Conservation (phyloP, 768 basidiomycete species). For the Calocera cornea region DNA sequence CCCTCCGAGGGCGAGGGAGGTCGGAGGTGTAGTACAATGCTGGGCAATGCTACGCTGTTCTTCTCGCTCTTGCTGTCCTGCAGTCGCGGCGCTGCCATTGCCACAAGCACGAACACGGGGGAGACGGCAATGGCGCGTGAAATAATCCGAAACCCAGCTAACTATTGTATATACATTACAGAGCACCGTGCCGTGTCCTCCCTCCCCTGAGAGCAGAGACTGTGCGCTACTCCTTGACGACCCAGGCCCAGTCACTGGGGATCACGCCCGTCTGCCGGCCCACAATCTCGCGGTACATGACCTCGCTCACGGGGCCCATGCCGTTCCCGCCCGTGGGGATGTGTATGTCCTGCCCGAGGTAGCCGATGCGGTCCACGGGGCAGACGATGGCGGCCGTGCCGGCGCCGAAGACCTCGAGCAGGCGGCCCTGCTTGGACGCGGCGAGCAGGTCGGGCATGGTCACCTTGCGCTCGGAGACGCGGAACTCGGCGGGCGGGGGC, state of each 20-base stretch:
- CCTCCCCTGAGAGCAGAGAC: too few relatives aligned
- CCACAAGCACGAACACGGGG: too few relatives aligned
- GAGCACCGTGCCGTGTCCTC: too few relatives aligned
- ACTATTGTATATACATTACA: too few relatives aligned
- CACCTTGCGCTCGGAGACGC: constrained; percentile 53
- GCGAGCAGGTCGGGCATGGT: constrained; percentile 62
- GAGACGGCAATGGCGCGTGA: too few relatives aligned
- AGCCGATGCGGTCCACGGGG: constrained; percentile 43
- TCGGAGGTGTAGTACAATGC: background rate
- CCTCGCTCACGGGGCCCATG: constrained; percentile 52
- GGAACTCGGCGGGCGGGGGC: constrained; percentile 33
- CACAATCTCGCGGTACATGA: constrained; percentile 37
- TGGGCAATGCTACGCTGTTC: background rate
- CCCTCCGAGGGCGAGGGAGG: too few relatives aligned
- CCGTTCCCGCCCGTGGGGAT: constrained; percentile 53
- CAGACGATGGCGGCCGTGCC: constrained; percentile 43
- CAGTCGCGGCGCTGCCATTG: too few relatives aligned
- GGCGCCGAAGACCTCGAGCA: constrained; percentile 39
- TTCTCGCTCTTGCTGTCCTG: background rate
- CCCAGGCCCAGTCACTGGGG: constrained; percentile 66
- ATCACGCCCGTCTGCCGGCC: constrained; percentile 66
- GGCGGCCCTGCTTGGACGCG: constrained; percentile 29
- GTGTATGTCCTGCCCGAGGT: constrained; percentile 39
- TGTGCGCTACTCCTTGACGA: constrained; percentile 30
- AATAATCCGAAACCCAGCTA: too few relatives aligned